A percentile compares a stretch with the other conserved stretches of the same genome.
Evolutionary conservation across 305 asterid genomes (phyloP).

Genomic region (Fraxinus platypoda): DNA sequence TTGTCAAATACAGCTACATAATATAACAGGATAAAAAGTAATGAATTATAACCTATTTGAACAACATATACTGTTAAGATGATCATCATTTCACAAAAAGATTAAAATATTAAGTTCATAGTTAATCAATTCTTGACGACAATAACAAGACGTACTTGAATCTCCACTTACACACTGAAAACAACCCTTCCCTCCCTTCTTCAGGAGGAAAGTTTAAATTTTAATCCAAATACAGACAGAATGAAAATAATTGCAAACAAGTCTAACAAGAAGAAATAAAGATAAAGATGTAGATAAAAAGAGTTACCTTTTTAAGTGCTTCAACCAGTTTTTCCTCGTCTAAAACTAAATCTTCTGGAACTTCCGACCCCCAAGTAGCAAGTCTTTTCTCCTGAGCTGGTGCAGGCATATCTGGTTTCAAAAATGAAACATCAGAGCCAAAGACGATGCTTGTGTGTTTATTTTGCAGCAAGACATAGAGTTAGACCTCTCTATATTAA

Average conservation of each 20-base stretch:
- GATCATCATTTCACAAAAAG: neutral
- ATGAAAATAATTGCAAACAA: neutral
- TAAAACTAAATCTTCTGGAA: constrained; percentile 77
- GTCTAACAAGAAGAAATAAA: neutral
- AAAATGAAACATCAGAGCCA: constrained; percentile 11
- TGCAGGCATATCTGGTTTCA: constrained; percentile 46
- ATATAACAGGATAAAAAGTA: neutral
- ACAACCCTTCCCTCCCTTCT: neutral
- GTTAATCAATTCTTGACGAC: neutral
- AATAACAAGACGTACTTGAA: neutral
- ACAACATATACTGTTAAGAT: neutral
- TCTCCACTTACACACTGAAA: neutral
- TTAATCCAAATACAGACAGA: neutral
- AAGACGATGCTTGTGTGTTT: neutral
- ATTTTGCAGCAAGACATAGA: constrained; percentile 1
- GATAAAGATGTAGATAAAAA: neutral
- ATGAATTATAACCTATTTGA: neutral
- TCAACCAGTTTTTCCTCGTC: constrained; percentile 68
- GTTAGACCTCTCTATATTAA: too few species aligned
- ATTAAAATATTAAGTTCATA: neutral
- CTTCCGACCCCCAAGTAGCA: constrained; percentile 92
- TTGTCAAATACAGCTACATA: neutral
- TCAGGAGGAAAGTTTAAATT: neutral
- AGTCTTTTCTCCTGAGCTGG: constrained; percentile 63
- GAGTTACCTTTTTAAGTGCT: constrained; percentile 75